These are phyloP conservation scores for Grosmannia serpens DNA, from an alignment of 2,329 filamentous ascomycete species.

Conservation along the genomic window DNA sequence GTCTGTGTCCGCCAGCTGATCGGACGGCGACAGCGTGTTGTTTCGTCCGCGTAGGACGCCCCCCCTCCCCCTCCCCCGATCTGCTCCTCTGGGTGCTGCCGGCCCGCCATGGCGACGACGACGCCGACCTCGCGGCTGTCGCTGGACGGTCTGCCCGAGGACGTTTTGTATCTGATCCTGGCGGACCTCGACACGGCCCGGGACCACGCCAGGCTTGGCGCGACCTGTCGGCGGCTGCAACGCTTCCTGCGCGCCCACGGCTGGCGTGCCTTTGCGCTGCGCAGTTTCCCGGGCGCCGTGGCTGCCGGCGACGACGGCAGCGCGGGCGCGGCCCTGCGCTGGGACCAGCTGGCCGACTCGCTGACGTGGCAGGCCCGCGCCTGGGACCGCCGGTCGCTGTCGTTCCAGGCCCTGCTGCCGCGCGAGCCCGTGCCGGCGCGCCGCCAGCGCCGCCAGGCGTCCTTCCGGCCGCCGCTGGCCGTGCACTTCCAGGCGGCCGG, in stretches of 20 bases:
- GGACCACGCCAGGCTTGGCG: slow-evolving; percentile 31
- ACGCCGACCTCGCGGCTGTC: background rate
- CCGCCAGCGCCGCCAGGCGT: slow-evolving; percentile 19
- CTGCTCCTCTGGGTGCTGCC: background rate
- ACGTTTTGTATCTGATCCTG: slow-evolving; percentile 38
- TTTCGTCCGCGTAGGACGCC: background rate
- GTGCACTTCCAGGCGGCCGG: slow-evolving; percentile 24
- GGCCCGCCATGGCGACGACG: background rate
- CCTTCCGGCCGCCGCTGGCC: slow-evolving; percentile 32
- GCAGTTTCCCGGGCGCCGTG: slow-evolving; percentile 24
- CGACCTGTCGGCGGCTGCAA: slow-evolving; percentile 27
- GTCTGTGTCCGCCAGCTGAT: background rate
- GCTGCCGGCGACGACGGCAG: background rate
- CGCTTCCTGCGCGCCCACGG: slow-evolving; percentile 27
- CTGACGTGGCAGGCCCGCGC: slow-evolving; percentile 39
- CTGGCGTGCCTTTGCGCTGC: slow-evolving; percentile 38
- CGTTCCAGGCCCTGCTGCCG: slow-evolving; percentile 24
- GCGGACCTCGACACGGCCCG: slow-evolving; percentile 35
- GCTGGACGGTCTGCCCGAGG: slow-evolving; percentile 34
- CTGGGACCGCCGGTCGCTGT: slow-evolving; percentile 37
- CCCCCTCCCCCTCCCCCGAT: too few species aligned
- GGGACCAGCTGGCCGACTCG: slow-evolving; percentile 29
- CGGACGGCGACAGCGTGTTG: background rate
- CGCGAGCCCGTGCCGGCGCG: slow-evolving; percentile 14
- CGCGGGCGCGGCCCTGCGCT: slow-evolving; percentile 11